A percentile compares a stretch with the other conserved stretches of the same genome.
These are phyloP conservation scores for Colletotrichum sp. DNA, from an alignment of 2,329 filamentous ascomycete genomes.

Conservation along the genomic window DNA sequence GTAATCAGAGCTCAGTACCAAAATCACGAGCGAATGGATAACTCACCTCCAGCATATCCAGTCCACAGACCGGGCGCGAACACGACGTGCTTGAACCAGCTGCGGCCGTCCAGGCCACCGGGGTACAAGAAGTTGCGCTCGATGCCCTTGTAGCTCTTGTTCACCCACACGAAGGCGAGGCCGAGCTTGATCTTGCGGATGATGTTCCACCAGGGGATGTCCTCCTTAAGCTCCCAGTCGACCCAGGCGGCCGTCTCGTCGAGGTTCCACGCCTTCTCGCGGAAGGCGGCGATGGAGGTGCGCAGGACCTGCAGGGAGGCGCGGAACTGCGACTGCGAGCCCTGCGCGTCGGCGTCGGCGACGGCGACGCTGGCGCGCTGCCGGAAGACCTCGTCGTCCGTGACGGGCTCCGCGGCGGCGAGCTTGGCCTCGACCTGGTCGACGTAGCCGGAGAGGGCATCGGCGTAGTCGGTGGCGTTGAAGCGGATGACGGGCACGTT, in stretches of 20 bases:
- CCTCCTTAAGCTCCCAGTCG: constrained; percentile 47
- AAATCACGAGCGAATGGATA: background rate
- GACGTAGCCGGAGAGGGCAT: constrained; percentile 58
- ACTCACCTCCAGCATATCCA: constrained; percentile 79
- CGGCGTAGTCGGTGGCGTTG: constrained; percentile 68
- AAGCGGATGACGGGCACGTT: constrained; percentile 69
- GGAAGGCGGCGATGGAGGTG: constrained; percentile 40
- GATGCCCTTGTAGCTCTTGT: constrained; percentile 82
- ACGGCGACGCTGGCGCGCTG: constrained; percentile 23
- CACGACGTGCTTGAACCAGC: constrained; percentile 95
- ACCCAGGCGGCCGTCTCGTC: constrained; percentile 49
- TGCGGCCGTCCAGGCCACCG: constrained; percentile 76
- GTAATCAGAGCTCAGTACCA: background rate
- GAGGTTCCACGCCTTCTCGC: constrained; percentile 45
- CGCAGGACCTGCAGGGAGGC: constrained; percentile 43
- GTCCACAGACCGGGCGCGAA: constrained; percentile 94
- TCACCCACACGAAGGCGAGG: constrained; percentile 68
- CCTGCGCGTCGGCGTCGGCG: constrained; percentile 25
- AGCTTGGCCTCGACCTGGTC: constrained; percentile 56
- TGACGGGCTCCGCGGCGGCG: constrained; percentile 28
- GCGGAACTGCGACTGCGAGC: constrained; percentile 44
- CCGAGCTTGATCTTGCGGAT: constrained; percentile 70
- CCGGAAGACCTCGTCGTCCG: constrained; percentile 31
- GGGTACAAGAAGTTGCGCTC: constrained; percentile 82
- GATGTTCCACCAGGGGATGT: constrained; percentile 82